These are phyloP conservation scores for Dicorynia guianensis DNA, from an alignment of 306 rosid species.

Conservation along the genomic window DNA sequence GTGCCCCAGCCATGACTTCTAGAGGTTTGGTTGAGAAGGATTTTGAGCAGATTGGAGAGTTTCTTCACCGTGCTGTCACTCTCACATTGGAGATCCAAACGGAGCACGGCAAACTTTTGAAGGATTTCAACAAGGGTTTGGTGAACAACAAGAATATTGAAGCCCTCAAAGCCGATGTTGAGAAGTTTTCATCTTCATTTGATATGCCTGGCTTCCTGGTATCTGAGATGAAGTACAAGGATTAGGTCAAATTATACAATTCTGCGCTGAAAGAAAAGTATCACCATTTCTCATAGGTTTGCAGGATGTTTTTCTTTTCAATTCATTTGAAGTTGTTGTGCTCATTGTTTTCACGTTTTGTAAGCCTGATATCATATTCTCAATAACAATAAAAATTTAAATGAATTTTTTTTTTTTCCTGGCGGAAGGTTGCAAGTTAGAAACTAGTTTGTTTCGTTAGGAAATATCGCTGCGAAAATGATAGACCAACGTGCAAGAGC, in stretches of 20 bases:
- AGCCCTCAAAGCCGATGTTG: conserved; percentile 82
- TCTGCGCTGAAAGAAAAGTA: background rate
- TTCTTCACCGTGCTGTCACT: conserved; percentile 88
- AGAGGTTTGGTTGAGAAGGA: conserved; percentile 94
- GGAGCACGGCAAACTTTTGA: conserved; percentile 83
- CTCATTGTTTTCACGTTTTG: conserved; percentile 7
- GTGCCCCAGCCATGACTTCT: conserved; percentile 97
- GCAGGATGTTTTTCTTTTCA: conserved; percentile 17
- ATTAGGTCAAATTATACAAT: conserved; percentile 48
- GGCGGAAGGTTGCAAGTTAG: no score
- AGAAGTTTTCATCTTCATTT: conserved; percentile 76
- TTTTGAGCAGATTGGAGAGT: conserved; percentile 90
- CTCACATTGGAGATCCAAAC: conserved; percentile 78
- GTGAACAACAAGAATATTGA: conserved; percentile 83
- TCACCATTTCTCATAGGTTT: conserved; percentile 1
- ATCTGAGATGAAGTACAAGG: conserved; percentile 90
- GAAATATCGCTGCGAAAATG: background rate
- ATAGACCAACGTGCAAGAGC: no score
- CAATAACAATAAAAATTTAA: conserved; percentile 26
- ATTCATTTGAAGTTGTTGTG: conserved; percentile 31
- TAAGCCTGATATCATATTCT: conserved; percentile 17
- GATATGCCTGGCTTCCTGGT: conserved; percentile 89
- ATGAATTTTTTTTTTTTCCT: background rate
- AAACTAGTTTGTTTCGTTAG: background rate
- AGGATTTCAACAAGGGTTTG: conserved; percentile 96